phyloP scores from a whole-genome alignment of 345 rosid species.

The Citrus sp. region DNA sequence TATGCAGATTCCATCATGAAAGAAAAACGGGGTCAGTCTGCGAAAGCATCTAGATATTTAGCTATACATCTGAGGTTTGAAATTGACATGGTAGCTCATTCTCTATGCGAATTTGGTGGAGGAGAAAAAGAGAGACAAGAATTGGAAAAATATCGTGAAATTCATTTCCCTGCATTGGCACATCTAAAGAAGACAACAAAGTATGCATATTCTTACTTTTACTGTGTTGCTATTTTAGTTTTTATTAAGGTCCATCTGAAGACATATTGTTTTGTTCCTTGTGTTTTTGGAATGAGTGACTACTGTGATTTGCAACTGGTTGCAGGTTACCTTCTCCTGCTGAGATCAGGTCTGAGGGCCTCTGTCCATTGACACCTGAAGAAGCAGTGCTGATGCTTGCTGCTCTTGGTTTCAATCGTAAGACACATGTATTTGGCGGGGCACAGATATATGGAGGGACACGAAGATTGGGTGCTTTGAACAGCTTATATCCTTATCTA shows the following conservation, averaged over 20 bases:
- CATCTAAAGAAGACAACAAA: slow-evolving; percentile 52
- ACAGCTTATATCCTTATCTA: slow-evolving; percentile 75
- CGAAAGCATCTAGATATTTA: slow-evolving; percentile 68
- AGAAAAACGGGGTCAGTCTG: slow-evolving; percentile 29
- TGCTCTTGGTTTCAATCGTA: slow-evolving; percentile 85
- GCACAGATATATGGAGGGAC: slow-evolving; percentile 83
- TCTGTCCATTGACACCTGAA: slow-evolving; percentile 93
- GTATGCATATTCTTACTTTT: slow-evolving; percentile 32
- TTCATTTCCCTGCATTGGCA: slow-evolving; percentile 79
- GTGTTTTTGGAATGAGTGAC: not conserved
- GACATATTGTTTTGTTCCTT: not conserved
- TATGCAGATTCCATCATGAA: slow-evolving; percentile 45
- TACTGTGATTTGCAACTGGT: not conserved
- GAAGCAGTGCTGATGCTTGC: slow-evolving; percentile 93
- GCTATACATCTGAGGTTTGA: slow-evolving; percentile 90
- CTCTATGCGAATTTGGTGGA: slow-evolving; percentile 89
- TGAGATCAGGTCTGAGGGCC: slow-evolving; percentile 71
- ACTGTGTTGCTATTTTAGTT: not conserved
- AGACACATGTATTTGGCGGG: slow-evolving; percentile 81
- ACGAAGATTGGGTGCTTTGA: slow-evolving; percentile 63
- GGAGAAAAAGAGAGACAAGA: slow-evolving; percentile 71
- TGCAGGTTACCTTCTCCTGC: slow-evolving; percentile 77
- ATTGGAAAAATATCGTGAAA: slow-evolving; percentile 77
- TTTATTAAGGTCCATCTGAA: not conserved
- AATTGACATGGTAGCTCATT: slow-evolving; percentile 98